Percentiles rank a stretch among this genome's conserved stretches.
Conservation (phyloP, 2,329 filamentous ascomycete genomes). For the Sporothrix globosa region DNA sequence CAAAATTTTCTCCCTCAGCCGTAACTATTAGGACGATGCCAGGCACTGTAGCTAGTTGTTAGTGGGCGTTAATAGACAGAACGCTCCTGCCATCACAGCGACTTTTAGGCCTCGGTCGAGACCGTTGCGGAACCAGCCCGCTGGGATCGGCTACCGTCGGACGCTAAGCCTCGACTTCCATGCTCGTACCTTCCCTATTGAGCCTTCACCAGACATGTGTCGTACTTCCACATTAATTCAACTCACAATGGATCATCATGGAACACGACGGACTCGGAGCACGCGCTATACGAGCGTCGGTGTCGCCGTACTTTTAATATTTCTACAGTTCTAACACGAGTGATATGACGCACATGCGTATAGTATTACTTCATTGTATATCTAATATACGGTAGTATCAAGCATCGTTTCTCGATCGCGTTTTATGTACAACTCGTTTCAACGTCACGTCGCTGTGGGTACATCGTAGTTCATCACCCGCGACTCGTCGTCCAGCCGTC, state of each 20-base stretch:
- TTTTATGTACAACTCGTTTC: background rate
- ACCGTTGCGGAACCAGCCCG: background rate
- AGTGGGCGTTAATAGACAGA: no score
- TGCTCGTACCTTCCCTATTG: background rate
- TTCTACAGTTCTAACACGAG: no score
- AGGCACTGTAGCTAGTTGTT: no score
- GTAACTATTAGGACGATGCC: background rate
- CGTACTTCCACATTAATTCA: background rate
- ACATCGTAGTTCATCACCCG: no score
- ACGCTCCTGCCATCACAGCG: background rate
- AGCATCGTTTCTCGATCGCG: conserved; percentile 7
- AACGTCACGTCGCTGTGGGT: background rate
- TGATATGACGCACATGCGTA: no score
- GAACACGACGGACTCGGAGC: no score
- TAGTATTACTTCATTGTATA: background rate
- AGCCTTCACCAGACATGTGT: background rate
- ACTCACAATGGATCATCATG: background rate
- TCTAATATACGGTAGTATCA: background rate
- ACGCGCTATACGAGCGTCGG: no score
- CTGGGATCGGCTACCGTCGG: conserved; percentile 22
- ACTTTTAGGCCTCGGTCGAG: background rate
- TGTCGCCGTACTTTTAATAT: no score
- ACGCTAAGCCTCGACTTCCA: background rate
- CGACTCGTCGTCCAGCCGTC: no score
- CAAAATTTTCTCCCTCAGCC: conserved; percentile 1